Evolutionary conservation across 73 alveolate genomes (phyloP), one percentile per base, ranked within the genome.

Genomic region (Blepharisma japonicum): DNA sequence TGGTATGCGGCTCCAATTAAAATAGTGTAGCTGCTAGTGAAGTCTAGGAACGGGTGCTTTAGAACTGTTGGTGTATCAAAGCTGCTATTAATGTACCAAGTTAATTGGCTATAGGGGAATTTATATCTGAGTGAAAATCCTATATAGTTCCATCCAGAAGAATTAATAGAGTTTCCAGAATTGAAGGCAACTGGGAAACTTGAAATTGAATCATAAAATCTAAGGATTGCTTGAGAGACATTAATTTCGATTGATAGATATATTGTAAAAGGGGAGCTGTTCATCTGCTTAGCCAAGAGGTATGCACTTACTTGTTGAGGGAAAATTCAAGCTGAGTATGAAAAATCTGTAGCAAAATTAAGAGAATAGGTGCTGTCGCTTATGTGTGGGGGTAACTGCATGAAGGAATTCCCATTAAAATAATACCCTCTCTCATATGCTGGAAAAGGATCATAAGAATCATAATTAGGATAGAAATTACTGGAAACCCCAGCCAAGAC

Each of bases 401-500:
- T 39, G 2, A 14, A 2, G 5, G 47, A 14, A 14, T n/a, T 0
- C 4, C 74, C 74, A 2, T 14, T 61, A 25, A 61, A 61, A 25
- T 61, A 61, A 61, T 18, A 61, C 14, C 74, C 74, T 61, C 74
- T 61, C 47, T 61, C 5, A 25, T 61, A 61, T 61, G 74, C 14
- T 14, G 49, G 47, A 25, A 20, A 2, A 1, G 74, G 74, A 61
- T 61, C 74, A 25, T 61, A n/a, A 18, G 74, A 2, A n/a, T 61
- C 74, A 5, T 61, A 61, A 18, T 14, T 18, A 2, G 74, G 74
- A 39, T 20, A 61, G 23, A 2, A 61, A 25, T n/a, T 5, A 14
- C 47, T 61, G 2, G 74, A 20, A 18, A 14, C 2, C 5, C 74
- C 74, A 9, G 74, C 74, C 14, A n/a, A 9, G 74, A 39, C 47